Evolutionary conservation across 129 eudicot genomes (phyloP).

Genomic region (Centrapalus pauciflorus): DNA sequence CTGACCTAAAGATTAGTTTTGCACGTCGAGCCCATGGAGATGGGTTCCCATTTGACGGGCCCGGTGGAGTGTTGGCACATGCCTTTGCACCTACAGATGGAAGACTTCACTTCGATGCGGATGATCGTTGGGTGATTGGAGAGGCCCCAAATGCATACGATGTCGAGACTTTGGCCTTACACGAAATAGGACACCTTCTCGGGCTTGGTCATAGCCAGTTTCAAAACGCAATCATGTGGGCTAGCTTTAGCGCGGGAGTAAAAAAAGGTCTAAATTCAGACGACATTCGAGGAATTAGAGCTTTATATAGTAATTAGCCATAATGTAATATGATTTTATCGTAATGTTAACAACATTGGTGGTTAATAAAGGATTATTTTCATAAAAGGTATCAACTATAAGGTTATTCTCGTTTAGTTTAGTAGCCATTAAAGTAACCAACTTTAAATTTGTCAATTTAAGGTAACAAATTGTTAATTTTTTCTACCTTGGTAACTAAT

Average conservation of each 20-base stretch:
- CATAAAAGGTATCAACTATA: no score
- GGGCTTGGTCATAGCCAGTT: slow-evolving; percentile 33
- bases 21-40: slow-evolving; percentile 28
- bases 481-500: no score
- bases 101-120: slow-evolving; percentile 25
- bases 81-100: slow-evolving; percentile 35
- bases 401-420: no score
- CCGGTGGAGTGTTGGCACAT: slow-evolving; percentile 35
- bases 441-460: no score
- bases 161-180: slow-evolving; percentile 28
- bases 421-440: no score
- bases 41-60: slow-evolving; percentile 36
- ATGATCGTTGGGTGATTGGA: slow-evolving; percentile 25
- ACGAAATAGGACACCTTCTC: slow-evolving; percentile 29
- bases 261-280: slow-evolving; percentile 25
- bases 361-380: no score
- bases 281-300: slow-evolving; percentile 27
- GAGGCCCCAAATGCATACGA: slow-evolving; percentile 17
- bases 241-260: slow-evolving; percentile 10
- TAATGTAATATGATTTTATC: no score
- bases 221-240: slow-evolving; percentile 24
- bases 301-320: slow-evolving; percentile 24
- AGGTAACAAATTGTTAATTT: no score
- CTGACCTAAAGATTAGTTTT: slow-evolving; percentile 29
- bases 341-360: no score